Percentiles rank a stretch among this genome's conserved stretches.
phyloP scores from a whole-genome alignment of 306 rosid species.

The Castanea crenata region DNA sequence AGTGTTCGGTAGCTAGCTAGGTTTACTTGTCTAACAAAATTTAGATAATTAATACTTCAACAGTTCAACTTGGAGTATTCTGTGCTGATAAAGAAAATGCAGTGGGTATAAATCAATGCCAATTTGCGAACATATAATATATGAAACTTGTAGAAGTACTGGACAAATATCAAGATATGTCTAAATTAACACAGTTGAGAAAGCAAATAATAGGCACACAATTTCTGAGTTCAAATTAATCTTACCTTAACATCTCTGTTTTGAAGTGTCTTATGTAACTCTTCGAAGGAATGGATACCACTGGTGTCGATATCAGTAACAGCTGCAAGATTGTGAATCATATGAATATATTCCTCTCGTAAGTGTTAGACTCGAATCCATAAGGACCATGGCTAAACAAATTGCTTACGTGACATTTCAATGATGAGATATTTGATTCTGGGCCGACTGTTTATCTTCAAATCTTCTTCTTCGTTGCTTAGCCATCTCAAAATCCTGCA shows the following conservation, averaged over 20 bases:
- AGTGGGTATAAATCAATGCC: not conserved
- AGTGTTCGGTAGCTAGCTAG: too few relatives aligned
- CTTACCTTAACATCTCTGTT: constrained; percentile 55
- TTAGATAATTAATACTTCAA: too few relatives aligned
- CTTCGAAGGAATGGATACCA: constrained; percentile 70
- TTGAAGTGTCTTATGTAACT: constrained; percentile 47
- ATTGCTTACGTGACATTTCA: constrained; percentile 76
- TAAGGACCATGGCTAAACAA: not conserved
- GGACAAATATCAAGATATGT: too few relatives aligned
- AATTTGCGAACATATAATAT: not conserved
- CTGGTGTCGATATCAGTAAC: constrained; percentile 81
- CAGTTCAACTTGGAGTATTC: too few relatives aligned
- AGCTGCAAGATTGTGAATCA: constrained; percentile 42
- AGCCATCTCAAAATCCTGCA: constrained; percentile 78
- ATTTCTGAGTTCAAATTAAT: not conserved
- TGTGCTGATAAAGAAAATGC: not conserved
- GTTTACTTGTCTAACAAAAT: too few relatives aligned
- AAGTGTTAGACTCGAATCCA: not conserved
- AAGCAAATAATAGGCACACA: not conserved
- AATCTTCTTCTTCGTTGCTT: constrained; percentile 46
- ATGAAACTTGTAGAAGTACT: too few relatives aligned
- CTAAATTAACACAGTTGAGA: too few relatives aligned
- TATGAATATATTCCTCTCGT: not conserved
- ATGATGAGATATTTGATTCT: constrained; percentile 41
- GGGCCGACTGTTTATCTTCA: constrained; percentile 21